Evolutionary conservation across 371 early-diverging fungal genomes (phyloP).

Genomic region (Mucor circinelloides): DNA sequence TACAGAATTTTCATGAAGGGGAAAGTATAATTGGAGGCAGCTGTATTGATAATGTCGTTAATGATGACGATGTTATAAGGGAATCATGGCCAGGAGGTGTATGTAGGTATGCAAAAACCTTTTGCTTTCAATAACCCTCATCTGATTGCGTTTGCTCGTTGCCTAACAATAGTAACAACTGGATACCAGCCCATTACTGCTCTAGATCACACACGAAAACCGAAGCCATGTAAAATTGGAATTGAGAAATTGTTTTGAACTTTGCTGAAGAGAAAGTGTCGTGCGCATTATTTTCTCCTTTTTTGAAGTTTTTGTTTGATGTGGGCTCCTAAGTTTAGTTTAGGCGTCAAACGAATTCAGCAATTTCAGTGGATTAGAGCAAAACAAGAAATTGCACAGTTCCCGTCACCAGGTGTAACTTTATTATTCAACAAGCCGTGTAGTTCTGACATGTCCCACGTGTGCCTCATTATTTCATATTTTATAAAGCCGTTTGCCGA

Average conservation of each 20-base stretch:
- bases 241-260: background rate
- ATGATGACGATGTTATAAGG: background rate
- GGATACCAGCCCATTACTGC: background rate
- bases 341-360: background rate
- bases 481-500: conserved; percentile 8
- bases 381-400: background rate
- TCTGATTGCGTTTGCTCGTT: background rate
- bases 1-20: background rate
- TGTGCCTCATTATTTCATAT: conserved; percentile 6
- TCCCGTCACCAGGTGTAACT: conserved; percentile 3
- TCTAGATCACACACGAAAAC: background rate
- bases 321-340: background rate
- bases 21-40: background rate
- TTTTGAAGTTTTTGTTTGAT: background rate
- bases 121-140: too few species aligned
- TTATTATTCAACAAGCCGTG: background rate
- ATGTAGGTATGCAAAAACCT: background rate
- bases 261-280: background rate
- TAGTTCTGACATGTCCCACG: conserved; percentile 20
- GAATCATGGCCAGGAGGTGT: background rate
- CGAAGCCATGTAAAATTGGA: background rate
- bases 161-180: background rate
- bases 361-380: background rate
- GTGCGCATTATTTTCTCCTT: background rate
- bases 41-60: background rate